Conservation (phyloP, 2,329 filamentous ascomycete genomes). For the Westerdykella sp. region DNA sequence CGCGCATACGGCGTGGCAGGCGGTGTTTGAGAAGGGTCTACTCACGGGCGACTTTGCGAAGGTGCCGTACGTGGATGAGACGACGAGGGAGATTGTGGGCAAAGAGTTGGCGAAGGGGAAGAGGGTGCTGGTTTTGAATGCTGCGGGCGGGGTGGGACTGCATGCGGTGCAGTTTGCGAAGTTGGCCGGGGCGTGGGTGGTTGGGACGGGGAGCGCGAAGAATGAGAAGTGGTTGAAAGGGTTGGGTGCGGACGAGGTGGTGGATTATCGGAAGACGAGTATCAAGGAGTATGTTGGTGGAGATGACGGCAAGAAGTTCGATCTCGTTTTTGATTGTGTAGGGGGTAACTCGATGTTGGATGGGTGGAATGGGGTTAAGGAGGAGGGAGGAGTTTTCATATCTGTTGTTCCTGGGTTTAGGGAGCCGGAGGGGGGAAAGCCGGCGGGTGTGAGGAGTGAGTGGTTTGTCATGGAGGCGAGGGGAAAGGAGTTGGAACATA, state of each 20-base stretch:
- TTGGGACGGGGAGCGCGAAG: conserved; percentile 34
- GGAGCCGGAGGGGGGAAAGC: conserved; percentile 25
- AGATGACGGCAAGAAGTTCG: conserved; percentile 24
- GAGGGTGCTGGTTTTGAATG: conserved; percentile 36
- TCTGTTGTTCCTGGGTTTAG: conserved; percentile 32
- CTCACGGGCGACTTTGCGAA: conserved; percentile 7
- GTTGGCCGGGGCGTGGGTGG: conserved; percentile 35
- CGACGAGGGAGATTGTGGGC: conserved; percentile 4
- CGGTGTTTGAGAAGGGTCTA: conserved; percentile 33
- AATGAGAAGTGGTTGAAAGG: conserved; percentile 36
- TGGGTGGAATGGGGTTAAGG: conserved; percentile 40
- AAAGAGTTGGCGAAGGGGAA: conserved; percentile 20
- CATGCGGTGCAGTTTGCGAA: conserved; percentile 42
- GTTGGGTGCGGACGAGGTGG: conserved; percentile 39
- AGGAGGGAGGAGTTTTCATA: conserved; percentile 30
- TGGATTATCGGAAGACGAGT: conserved; percentile 36
- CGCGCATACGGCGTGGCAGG: conserved; percentile 42
- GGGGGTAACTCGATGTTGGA: conserved; percentile 39
- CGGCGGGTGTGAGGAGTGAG: conserved; percentile 26
- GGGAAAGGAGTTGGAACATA: conserved; percentile 33
- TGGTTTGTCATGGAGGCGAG: conserved; percentile 43
- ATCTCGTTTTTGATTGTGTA: conserved; percentile 41
- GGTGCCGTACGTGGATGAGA: conserved; percentile 5
- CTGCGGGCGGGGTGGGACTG: conserved; percentile 41
- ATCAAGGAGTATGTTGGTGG: conserved; percentile 29